Base-by-base conservation (phyloP, 805 yeast species). In the Kuraishia capsulata region DNA sequence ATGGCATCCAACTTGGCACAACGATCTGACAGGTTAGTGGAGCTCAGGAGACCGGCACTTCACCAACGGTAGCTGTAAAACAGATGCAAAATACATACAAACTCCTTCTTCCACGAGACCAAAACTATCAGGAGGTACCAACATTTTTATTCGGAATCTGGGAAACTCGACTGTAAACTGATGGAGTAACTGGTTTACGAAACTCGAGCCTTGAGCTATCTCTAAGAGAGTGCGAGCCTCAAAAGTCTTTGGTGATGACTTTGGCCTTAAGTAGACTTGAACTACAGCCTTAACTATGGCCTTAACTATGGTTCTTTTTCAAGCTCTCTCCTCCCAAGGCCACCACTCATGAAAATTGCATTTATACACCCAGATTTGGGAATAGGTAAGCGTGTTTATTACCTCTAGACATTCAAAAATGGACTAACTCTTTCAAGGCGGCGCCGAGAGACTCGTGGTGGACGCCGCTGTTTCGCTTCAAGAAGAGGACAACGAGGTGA, bases 281-380 rank as follows among this genome's bases (percentile, higher is more conserved):
- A n/a, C n/a, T n/a, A n/a, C n/a, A n/a, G n/a, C n/a, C n/a, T n/a
- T n/a, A n/a, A n/a, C n/a, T n/a, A n/a, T n/a, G n/a, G n/a, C n/a
- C n/a, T n/a, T n/a, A n/a, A n/a, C n/a, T n/a, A n/a, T n/a, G n/a
- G n/a, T n/a, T n/a, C n/a, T n/a, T n/a, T n/a, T n/a, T n/a, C n/a
- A n/a, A n/a, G n/a, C n/a, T n/a, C n/a, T n/a, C n/a, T n/a, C n/a
- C n/a, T n/a, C n/a, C n/a, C n/a, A n/a, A n/a, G n/a, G n/a, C n/a
- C n/a, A n/a, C 14, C 4, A n/a, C 25, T 23, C 13, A 61, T 73
- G 69, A 76, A 67, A 42, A 70, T 90, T 26, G 96, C 96, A 2
- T 85, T 92, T 49, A 61, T 92, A 4, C 98, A 92, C 54, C 98
- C 98, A 0, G 98, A 92, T 61, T 63, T 92, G 39, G 98, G 98